Evolutionary conservation across 495 filamentous ascomycete species (phyloP).

Genomic region (Darksidea phi): DNA sequence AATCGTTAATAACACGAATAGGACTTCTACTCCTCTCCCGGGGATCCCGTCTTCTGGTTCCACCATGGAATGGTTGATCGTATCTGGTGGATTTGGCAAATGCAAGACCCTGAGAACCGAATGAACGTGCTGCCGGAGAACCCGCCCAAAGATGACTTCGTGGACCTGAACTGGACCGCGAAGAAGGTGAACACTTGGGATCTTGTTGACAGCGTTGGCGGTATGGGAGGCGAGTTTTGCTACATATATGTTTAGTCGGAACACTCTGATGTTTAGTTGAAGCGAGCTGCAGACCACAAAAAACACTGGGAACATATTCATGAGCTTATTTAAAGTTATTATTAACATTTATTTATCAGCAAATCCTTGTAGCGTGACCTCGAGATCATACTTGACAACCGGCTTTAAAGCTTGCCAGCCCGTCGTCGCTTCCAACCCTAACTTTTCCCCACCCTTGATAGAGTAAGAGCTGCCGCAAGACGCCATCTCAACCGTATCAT

Average conservation of each 20-base stretch:
- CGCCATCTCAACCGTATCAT: no score
- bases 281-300: no score
- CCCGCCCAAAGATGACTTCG: conserved; percentile 17
- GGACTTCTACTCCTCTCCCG: conserved; percentile 36
- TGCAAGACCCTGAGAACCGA: conserved; percentile 31
- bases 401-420: no score
- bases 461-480: no score
- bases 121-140: conserved; percentile 27
- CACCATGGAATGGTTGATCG: conserved; percentile 58
- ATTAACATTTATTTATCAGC: no score
- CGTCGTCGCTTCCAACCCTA: no score
- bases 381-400: no score
- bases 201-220: conserved; percentile 23
- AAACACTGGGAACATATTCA: no score
- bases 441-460: no score
- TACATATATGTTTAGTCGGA: conserved; percentile 32
- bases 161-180: conserved; percentile 27
- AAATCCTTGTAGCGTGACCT: no score
- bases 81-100: conserved; percentile 72
- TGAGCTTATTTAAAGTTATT: no score
- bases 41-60: conserved; percentile 35
- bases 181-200: conserved; percentile 11
- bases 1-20: background rate
- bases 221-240: conserved; percentile 24
- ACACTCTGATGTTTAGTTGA: no score